These are phyloP conservation scores for Hsuehochloa calcarea DNA, from an alignment of 176 grass and related monocot genomes.

Conservation along the genomic window DNA sequence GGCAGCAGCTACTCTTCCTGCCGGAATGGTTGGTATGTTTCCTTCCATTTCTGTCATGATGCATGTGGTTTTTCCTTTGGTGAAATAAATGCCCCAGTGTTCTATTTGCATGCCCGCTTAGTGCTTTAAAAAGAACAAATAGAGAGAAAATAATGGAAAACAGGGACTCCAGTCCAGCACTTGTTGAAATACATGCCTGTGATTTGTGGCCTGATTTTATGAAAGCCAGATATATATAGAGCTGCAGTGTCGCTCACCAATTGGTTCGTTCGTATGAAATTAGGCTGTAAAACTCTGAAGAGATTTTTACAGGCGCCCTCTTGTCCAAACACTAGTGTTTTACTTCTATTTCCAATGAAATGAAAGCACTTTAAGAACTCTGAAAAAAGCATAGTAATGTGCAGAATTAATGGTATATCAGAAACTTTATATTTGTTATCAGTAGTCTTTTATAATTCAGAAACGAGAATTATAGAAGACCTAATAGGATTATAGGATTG, in stretches of 20 bases:
- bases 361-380: not conserved
- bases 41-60: not conserved
- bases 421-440: not conserved
- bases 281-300: not conserved
- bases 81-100: not conserved
- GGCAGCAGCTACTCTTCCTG: conserved; percentile 73
- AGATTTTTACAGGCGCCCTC: not conserved
- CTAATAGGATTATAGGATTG: not conserved
- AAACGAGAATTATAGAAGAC: conserved; percentile 16
- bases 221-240: not conserved
- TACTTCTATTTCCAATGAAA: not conserved
- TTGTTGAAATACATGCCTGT: not conserved
- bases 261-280: not conserved
- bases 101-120: not conserved
- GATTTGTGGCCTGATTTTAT: not conserved
- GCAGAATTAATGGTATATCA: not conserved
- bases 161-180: not conserved
- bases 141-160: not conserved
- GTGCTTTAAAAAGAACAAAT: not conserved
- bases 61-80: not conserved
- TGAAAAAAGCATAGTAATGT: not conserved
- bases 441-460: not conserved
- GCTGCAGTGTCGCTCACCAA: not conserved
- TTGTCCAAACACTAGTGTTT: not conserved
- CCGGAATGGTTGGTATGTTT: conserved; percentile 55